A percentile compares a stretch with the other conserved stretches of the same genome.
Evolutionary conservation across 2,329 filamentous ascomycete genomes (phyloP).

Genomic region (Colletotrichum trifolii): DNA sequence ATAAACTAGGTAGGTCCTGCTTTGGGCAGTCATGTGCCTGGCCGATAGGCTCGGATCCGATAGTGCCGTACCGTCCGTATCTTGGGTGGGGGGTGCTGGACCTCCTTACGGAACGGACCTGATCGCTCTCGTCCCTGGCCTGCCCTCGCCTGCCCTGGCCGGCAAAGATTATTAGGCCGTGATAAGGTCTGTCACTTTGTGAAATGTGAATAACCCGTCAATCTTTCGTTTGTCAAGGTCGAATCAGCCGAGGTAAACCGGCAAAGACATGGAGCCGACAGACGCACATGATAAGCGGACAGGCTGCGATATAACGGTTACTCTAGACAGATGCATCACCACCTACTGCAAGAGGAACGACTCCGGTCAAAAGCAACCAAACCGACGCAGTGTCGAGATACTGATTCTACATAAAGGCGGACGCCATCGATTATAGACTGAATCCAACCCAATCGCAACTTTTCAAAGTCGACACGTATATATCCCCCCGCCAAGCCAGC

Average conservation of each 20-base stretch:
- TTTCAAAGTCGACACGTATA: conserved; percentile 23
- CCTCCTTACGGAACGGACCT: conserved; percentile 9
- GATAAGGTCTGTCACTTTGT: not conserved
- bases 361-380: not conserved
- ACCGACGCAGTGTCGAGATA: conserved; percentile 15
- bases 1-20: conserved; percentile 2
- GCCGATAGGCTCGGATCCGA: conserved; percentile 28
- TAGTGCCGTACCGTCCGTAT: conserved; percentile 17
- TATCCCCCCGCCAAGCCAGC: conserved; percentile 14
- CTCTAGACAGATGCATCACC: not conserved
- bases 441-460: conserved; percentile 17
- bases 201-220: no score
- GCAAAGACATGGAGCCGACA: not conserved
- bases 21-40: conserved; percentile 28
- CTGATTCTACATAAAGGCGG: conserved; percentile 31
- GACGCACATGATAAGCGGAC: no score
- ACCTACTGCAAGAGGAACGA: conserved; percentile 22
- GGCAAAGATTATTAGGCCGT: not conserved
- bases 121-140: not conserved
- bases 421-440: conserved; percentile 20
- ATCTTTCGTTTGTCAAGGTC: no score
- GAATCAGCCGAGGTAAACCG: not conserved
- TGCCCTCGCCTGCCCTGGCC: not conserved
- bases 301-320: no score
- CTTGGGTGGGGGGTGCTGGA: conserved; percentile 18